These are phyloP conservation scores for Leucocoprinus sp. DNA, from an alignment of 768 basidiomycete genomes.

Conservation along the genomic window DNA sequence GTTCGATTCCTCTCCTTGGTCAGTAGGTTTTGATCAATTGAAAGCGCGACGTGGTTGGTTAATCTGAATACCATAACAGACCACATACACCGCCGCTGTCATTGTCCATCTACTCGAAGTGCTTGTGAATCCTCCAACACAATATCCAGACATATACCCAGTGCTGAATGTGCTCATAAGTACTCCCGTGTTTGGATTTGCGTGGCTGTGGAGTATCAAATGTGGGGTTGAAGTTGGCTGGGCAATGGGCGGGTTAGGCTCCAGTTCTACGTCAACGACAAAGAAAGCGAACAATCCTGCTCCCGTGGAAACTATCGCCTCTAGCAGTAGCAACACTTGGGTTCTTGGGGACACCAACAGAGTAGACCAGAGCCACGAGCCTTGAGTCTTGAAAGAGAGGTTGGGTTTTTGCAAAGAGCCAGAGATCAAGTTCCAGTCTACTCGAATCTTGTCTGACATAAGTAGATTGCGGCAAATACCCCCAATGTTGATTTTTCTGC, in stretches of 20 bases:
- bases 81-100: slow-evolving; percentile 46
- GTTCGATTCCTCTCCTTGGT: slow-evolving; percentile 49
- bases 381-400: slow-evolving; percentile 14
- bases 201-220: slow-evolving; percentile 89
- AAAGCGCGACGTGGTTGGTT: slow-evolving; percentile 4
- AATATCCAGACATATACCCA: slow-evolving; percentile 79
- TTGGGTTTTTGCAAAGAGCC: slow-evolving; percentile 7
- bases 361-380: slow-evolving; percentile 20
- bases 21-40: slow-evolving; percentile 22
- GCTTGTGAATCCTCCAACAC: slow-evolving; percentile 52
- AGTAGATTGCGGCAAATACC: no score
- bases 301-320: background rate
- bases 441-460: no score
- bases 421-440: slow-evolving; percentile 4
- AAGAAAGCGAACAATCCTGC: background rate
- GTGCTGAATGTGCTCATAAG: slow-evolving; percentile 81
- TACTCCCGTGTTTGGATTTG: slow-evolving; percentile 68
- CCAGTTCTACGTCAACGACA: background rate
- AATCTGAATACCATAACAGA: slow-evolving; percentile 26
- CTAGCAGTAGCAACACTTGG: background rate
- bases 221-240: slow-evolving; percentile 73
- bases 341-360: slow-evolving; percentile 7
- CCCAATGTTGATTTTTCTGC: no score
- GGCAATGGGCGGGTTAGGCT: slow-evolving; percentile 57
- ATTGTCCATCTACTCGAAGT: slow-evolving; percentile 59